Conservation (phyloP, 2,329 filamentous ascomycete species). For the Sporothrix pseudoabietina region DNA sequence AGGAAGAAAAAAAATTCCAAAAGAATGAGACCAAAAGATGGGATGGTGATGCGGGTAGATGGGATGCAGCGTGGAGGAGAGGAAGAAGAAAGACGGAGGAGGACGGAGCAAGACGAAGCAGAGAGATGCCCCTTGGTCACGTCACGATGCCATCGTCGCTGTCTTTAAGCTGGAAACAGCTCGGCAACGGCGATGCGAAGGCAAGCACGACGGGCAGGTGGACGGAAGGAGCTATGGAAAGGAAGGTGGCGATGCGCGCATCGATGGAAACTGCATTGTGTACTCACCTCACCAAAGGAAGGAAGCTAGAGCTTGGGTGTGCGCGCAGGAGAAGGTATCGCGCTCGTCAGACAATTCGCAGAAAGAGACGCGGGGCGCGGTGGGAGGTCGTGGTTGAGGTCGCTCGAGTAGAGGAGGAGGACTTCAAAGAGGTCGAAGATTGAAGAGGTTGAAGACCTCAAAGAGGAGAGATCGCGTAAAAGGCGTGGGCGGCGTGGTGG, state of each 20-base stretch:
- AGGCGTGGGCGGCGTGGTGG: constrained; percentile 16
- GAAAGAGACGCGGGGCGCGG: background rate
- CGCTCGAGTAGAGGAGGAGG: background rate
- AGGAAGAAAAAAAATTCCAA: background rate
- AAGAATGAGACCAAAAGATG: background rate
- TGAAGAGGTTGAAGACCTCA: background rate
- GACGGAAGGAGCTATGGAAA: background rate
- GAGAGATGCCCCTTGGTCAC: background rate
- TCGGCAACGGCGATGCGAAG: background rate
- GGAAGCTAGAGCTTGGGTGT: background rate
- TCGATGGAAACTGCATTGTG: background rate
- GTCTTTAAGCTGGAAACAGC: background rate
- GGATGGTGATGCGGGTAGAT: background rate
- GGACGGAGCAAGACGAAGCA: background rate
- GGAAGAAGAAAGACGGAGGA: background rate
- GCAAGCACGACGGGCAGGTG: background rate
- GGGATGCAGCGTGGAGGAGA: background rate
- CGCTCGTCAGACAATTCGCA: background rate
- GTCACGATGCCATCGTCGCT: background rate
- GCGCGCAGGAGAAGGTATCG: background rate
- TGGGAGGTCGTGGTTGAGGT: background rate
- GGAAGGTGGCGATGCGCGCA: background rate
- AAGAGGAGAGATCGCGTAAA: background rate
- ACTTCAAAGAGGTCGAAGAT: background rate
- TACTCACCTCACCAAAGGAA: constrained; percentile 6